Evolutionary conservation across 2,329 filamentous ascomycete genomes (phyloP).

Genomic region (Exophiala sp.): DNA sequence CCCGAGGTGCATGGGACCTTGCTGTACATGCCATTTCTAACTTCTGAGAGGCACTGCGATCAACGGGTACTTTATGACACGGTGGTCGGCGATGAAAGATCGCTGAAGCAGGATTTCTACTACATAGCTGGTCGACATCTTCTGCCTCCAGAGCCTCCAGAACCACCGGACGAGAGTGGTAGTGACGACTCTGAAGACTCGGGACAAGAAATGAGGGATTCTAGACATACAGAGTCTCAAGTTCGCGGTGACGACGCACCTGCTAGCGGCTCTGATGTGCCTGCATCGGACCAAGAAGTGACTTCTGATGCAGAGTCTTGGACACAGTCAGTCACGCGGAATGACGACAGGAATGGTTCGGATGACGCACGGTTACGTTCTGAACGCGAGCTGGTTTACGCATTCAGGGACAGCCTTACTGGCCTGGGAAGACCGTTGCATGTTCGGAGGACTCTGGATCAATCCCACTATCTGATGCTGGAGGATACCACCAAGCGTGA

Average conservation of each 20-base stretch:
- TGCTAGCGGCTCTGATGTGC: not conserved
- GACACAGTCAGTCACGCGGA: not conserved
- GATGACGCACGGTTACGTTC: not conserved
- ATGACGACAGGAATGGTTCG: not conserved
- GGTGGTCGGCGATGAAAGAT: not conserved
- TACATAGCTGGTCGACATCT: not conserved
- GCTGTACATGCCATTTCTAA: not conserved
- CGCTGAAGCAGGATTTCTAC: not conserved
- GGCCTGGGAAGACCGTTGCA: not conserved
- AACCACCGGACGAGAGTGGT: not conserved
- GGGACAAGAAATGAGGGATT: no score
- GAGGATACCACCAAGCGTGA: not conserved
- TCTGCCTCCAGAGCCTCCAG: not conserved
- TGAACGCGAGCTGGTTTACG: not conserved
- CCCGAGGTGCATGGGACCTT: not conserved
- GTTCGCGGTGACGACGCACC: not conserved
- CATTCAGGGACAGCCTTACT: not conserved
- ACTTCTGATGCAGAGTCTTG: not conserved
- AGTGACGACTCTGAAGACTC: not conserved
- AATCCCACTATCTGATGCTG: conserved; percentile 2
- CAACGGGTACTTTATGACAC: not conserved
- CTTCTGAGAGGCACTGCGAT: not conserved
- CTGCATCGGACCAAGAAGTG: not conserved
- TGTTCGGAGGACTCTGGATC: not conserved
- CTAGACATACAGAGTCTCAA: not conserved